Evolutionary conservation across 73 alveolate species (phyloP), one percentile per base, ranked within the genome.

Genomic region (Durusdinium trenchii): DNA sequence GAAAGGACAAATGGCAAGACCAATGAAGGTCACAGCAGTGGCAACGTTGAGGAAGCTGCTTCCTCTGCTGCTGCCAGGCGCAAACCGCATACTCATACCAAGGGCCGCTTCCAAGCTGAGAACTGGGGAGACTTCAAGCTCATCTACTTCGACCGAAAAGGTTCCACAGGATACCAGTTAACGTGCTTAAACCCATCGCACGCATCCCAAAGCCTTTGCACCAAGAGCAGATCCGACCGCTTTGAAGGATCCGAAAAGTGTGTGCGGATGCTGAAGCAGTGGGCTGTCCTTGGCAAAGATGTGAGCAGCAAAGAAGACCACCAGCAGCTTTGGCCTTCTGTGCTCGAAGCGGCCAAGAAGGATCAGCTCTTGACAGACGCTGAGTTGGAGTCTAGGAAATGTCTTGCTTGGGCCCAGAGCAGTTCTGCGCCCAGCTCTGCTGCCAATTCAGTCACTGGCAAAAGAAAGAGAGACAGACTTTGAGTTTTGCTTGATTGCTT

Each of bases 181-280:
- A 43, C 64, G 6, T 79, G 90, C 90, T 42, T 62, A 6, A 42
- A 79, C 42, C 90, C 90, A 42, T 3, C 38, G 42, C 90, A 79
- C 62, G 61, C 7, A 3, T 40, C 64, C 64, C n/a, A 42, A 18
- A 5, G 64, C 45, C 20, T 46, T 7, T 79, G 90, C 64, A 79
- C 90, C 67, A 79, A 79, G 42, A 14, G 45, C 62, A 6, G 90
- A 40, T 32, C 54, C 26, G 38, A 79, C 67, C 60, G 90, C 2
- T 79, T 79, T 79, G 61, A 32, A 14, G 90, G 90, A 14, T 3
- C 60, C n/a, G 90, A 79, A 9, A 28, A 26, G 45, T 79, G 90
- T 62, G 3, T 79, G 38, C 35, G 90, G 26, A 79, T 79, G 90
- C 42, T 79, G 90, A 79, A 79, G 30, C 90, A 79, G 42, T 79